phyloP scores from a whole-genome alignment of 352 stramenopile species.

The Chrysophaeum taylorii region DNA sequence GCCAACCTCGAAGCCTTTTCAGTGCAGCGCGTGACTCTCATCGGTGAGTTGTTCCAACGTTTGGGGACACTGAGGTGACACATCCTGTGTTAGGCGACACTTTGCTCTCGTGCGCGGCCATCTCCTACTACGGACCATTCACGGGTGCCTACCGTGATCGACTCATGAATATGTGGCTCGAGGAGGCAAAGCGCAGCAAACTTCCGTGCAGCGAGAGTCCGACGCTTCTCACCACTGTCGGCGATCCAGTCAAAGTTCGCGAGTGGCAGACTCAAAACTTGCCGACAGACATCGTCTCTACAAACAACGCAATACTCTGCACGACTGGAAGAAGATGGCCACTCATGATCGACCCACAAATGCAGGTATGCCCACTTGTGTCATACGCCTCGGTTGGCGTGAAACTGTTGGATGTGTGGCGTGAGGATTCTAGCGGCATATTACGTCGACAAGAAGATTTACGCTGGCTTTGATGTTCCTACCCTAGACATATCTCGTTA shows the following conservation, averaged over 20 bases:
- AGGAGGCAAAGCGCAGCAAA: not conserved
- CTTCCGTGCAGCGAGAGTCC: conserved; percentile 61
- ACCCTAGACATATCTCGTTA: no score
- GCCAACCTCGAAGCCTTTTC: conserved; percentile 63
- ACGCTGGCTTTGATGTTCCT: no score
- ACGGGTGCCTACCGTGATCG: conserved; percentile 65
- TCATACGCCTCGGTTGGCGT: no score
- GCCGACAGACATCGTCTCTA: conserved; percentile 76
- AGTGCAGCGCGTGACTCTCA: conserved; percentile 57
- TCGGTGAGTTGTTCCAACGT: no score
- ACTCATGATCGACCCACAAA: conserved; percentile 90
- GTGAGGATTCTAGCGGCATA: no score
- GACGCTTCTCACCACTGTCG: conserved; percentile 77
- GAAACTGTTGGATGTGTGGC: no score
- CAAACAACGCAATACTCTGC: conserved; percentile 89
- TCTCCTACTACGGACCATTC: conserved; percentile 85
- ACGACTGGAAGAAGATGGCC: conserved; percentile 37
- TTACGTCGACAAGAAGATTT: no score
- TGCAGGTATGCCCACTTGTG: no score
- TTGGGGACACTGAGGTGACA: no score
- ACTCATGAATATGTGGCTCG: conserved; percentile 35
- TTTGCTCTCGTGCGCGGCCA: conserved; percentile 75
- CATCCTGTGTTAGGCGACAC: conserved; percentile 82
- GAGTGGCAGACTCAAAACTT: conserved; percentile 87
- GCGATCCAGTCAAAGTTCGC: conserved; percentile 78